Evolutionary conservation across 176 grass and related monocot species (phyloP), one percentile per base, ranked within the genome.

Genomic region (Cenchrus purpureus): DNA sequence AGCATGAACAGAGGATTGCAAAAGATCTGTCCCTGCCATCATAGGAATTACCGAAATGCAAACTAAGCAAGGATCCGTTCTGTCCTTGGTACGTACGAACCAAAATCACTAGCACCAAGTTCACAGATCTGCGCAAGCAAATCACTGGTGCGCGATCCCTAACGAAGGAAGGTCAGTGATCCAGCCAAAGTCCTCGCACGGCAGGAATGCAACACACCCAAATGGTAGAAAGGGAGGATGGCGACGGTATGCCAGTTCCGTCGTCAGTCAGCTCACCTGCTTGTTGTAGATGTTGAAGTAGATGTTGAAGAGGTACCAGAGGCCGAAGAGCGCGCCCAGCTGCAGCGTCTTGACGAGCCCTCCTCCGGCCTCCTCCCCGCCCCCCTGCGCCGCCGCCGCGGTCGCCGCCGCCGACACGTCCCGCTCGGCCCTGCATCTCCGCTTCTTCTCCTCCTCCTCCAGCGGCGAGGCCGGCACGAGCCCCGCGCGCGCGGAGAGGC

Each of bases 231-330:
- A 5, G 10, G 44, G 1, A 46, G 17, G 44, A 75, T 53, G 13
- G 51, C 28, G 49, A 32, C 71, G 7, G 73, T 31, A 32, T 5
- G 42, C 0, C n/a, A 31, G 22, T 40, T 10, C 7, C 14, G 25
- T 6, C 7, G 44, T 6, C 6, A 4, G 5, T 37, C 52, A 60
- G 11, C 79, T 80, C 25, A 97, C 94, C 92, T 94, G 90, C 68
- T 97, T 97, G 89, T 92, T 92, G 89, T 92, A 92, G 76, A 97
- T 94, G 87, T 97, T 97, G 89, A 97, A 94, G 83, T 90, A 92
- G 85, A 97, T 92, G 90, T 97, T 92, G 85, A 94, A 92, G 57
- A 94, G 85, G 65, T 97, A 97, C 94, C 94, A 97, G 42, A 97
- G 85, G 10, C 83, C 90, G 65, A 97, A 94, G 53, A 97, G 88